These are phyloP conservation scores for Colletotrichum sp. DNA, from an alignment of 2,329 filamentous ascomycete species.

Conservation along the genomic window DNA sequence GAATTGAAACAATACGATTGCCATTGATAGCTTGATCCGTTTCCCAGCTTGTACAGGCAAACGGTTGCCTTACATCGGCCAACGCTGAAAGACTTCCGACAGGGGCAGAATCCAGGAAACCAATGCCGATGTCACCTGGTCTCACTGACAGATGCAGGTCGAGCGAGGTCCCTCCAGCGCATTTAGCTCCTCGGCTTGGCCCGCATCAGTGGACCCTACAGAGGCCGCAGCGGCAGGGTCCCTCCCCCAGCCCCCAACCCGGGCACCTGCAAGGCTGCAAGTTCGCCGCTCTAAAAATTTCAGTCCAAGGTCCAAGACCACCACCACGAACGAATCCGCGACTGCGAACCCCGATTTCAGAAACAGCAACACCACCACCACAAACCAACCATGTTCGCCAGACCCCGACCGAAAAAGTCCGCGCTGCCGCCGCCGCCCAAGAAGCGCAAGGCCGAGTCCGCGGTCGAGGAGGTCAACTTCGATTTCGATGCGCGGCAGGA, in stretches of 20 bases:
- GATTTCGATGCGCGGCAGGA: constrained; percentile 81
- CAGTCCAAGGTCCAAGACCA: neutral
- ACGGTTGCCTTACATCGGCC: neutral
- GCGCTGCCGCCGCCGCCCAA: constrained; percentile 65
- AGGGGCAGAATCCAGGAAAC: neutral
- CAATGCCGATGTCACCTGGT: neutral
- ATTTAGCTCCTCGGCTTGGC: constrained; percentile 20
- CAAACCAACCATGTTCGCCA: constrained; percentile 53
- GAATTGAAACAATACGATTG: neutral
- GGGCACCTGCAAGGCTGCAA: constrained; percentile 12
- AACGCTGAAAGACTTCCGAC: neutral
- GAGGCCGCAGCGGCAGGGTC: constrained; percentile 8
- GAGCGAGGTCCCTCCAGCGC: constrained; percentile 7
- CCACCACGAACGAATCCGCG: constrained; percentile 2
- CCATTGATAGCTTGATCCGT: neutral
- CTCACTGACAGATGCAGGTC: neutral
- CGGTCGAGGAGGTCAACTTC: constrained; percentile 83
- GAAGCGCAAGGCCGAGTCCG: constrained; percentile 65
- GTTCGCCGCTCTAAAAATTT: constrained; percentile 3
- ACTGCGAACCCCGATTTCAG: neutral
- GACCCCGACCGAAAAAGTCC: constrained; percentile 63
- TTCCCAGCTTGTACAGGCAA: neutral
- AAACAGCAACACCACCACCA: neutral
- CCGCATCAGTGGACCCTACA: constrained; percentile 20
- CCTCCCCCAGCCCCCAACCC: neutral